Evolutionary conservation across 495 filamentous ascomycete species (phyloP).

Genomic region (Cenococcum geophilum): DNA sequence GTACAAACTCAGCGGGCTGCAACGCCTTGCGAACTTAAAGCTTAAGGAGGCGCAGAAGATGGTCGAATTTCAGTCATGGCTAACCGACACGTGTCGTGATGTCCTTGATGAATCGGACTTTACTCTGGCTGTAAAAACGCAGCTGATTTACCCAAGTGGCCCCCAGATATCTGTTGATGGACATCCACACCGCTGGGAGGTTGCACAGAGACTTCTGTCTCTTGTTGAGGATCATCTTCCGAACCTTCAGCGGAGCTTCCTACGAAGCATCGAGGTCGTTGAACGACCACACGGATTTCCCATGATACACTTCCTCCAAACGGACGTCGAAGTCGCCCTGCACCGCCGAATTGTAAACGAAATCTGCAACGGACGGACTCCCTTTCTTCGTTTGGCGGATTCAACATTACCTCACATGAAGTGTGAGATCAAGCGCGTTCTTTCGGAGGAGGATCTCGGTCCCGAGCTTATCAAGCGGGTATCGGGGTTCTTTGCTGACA

Average conservation of each 20-base stretch:
- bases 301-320: slow-evolving; percentile 40
- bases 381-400: slow-evolving; percentile 34
- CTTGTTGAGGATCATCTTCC: slow-evolving; percentile 39
- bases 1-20: slow-evolving; percentile 45
- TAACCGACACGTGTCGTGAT: slow-evolving; percentile 44
- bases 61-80: slow-evolving; percentile 45
- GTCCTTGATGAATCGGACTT: slow-evolving; percentile 54
- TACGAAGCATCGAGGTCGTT: slow-evolving; percentile 42
- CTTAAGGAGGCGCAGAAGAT: slow-evolving; percentile 40
- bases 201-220: slow-evolving; percentile 40
- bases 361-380: slow-evolving; percentile 32
- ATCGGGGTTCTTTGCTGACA: slow-evolving; percentile 31
- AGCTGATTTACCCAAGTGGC: slow-evolving; percentile 46
- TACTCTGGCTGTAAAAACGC: slow-evolving; percentile 42
- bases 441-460: slow-evolving; percentile 29
- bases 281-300: slow-evolving; percentile 36
- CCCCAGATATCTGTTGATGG: slow-evolving; percentile 45
- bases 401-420: slow-evolving; percentile 18
- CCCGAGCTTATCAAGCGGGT: slow-evolving; percentile 17
- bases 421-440: slow-evolving; percentile 30
- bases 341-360: slow-evolving; percentile 32
- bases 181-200: slow-evolving; percentile 45
- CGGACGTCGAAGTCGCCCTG: slow-evolving; percentile 38
- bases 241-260: slow-evolving; percentile 36
- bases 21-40: slow-evolving; percentile 41